phyloP scores from a whole-genome alignment of 2,329 filamentous ascomycete genomes.

The Simplicillium aogashimaense region DNA sequence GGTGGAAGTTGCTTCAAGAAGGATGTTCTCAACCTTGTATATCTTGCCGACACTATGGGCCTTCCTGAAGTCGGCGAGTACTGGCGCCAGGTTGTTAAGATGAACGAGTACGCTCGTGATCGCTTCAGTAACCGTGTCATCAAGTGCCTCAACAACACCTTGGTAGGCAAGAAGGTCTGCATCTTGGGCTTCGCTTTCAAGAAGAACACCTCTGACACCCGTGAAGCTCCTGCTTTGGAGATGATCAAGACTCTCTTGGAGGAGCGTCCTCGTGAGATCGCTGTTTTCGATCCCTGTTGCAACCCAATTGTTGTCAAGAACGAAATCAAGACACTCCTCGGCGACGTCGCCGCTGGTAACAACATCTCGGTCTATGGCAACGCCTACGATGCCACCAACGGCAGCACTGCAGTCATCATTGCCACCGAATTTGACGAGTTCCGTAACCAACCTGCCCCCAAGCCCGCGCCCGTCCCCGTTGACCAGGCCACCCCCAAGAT shows the following conservation, averaged over 20 bases:
- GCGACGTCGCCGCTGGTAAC: slow-evolving; percentile 25
- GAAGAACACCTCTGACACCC: slow-evolving; percentile 66
- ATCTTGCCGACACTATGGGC: slow-evolving; percentile 61
- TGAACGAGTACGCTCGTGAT: slow-evolving; percentile 67
- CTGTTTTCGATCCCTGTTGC: slow-evolving; percentile 59
- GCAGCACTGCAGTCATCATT: slow-evolving; percentile 40
- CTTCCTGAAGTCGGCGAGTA: slow-evolving; percentile 65
- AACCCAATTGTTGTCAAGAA: slow-evolving; percentile 38
- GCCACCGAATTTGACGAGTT: slow-evolving; percentile 50
- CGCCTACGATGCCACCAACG: slow-evolving; percentile 38
- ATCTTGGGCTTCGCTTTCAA: slow-evolving; percentile 73
- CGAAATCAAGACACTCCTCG: slow-evolving; percentile 37
- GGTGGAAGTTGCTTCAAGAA: slow-evolving; percentile 78
- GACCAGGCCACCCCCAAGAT: slow-evolving; percentile 17
- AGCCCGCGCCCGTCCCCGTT: slow-evolving; percentile 15
- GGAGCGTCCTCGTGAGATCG: slow-evolving; percentile 53
- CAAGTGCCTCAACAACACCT: slow-evolving; percentile 56
- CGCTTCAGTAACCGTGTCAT: slow-evolving; percentile 60
- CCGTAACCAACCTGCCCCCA: slow-evolving; percentile 27
- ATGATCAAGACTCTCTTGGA: slow-evolving; percentile 56
- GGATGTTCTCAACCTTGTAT: slow-evolving; percentile 64
- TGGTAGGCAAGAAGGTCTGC: slow-evolving; percentile 60
- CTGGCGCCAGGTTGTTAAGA: slow-evolving; percentile 63
- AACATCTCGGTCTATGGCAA: slow-evolving; percentile 37
- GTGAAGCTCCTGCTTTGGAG: slow-evolving; percentile 60